Conservation (phyloP, 441 rosid species). For the Aleurites moluccanus region DNA sequence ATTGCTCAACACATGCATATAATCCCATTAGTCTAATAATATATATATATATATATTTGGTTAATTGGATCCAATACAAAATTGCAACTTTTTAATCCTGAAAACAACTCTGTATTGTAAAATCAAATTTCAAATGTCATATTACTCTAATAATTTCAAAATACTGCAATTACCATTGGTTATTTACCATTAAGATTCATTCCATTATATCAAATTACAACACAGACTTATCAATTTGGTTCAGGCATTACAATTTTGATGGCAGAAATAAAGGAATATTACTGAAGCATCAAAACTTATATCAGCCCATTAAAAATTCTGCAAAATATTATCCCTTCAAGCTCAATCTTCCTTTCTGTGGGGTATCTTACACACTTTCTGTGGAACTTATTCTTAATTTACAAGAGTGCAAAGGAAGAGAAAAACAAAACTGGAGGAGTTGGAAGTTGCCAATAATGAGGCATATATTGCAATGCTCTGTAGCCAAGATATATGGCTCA, state of each 20-base stretch:
- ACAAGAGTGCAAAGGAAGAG: no score
- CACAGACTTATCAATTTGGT: no score
- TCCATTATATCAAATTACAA: background rate
- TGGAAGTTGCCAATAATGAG: no score
- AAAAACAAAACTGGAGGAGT: no score
- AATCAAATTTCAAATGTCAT: background rate
- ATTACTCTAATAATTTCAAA: background rate
- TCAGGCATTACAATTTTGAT: no score
- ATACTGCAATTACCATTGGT: background rate
- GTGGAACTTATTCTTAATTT: background rate
- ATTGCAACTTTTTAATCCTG: no score
- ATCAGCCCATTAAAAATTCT: no score
- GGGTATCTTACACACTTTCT: no score
- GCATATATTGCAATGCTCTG: constrained; percentile 4
- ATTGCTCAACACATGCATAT: background rate
- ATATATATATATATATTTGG: no score
- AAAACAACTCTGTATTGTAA: no score
- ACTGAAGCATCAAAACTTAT: background rate
- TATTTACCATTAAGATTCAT: background rate
- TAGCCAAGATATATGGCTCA: constrained; percentile 15
- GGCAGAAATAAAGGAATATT: background rate
- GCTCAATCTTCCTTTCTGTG: background rate
- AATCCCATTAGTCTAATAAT: no score
- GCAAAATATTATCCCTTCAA: background rate
- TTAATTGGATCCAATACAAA: no score